phyloP scores from a whole-genome alignment of 306 rosid species.

The Rubus parviflorus region DNA sequence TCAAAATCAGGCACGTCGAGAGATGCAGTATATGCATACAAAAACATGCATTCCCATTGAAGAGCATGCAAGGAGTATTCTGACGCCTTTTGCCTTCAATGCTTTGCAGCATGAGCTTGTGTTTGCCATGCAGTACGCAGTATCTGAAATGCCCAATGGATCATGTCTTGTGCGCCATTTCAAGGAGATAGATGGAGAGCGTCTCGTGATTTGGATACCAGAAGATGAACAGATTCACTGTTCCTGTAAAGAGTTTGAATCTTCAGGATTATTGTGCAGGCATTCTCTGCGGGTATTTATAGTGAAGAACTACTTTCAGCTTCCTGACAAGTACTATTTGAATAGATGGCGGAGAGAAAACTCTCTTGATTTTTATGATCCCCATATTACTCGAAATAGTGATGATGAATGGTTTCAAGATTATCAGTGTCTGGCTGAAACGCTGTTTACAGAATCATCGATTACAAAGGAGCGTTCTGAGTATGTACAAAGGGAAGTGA shows the following conservation, averaged over 20 bases:
- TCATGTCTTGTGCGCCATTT: constrained; percentile 71
- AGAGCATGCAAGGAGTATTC: constrained; percentile 75
- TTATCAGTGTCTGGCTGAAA: constrained; percentile 69
- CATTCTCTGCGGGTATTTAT: constrained; percentile 68
- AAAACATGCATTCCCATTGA: constrained; percentile 86
- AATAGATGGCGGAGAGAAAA: constrained; percentile 75
- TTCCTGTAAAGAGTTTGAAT: constrained; percentile 94
- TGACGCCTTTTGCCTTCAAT: constrained; percentile 82
- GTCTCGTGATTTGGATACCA: constrained; percentile 69
- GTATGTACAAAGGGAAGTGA: constrained; percentile 60
- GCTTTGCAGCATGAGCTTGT: constrained; percentile 72
- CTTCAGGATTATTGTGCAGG: constrained; percentile 86
- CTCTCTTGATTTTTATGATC: constrained; percentile 48
- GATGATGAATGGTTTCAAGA: constrained; percentile 76
- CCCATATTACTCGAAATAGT: constrained; percentile 34
- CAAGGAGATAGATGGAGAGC: constrained; percentile 70
- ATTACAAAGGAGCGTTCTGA: constrained; percentile 81
- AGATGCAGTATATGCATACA: constrained; percentile 57
- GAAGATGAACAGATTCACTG: constrained; percentile 81
- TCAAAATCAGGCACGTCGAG: constrained; percentile 55
- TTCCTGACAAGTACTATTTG: constrained; percentile 74
- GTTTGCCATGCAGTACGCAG: constrained; percentile 79
- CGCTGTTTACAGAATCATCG: constrained; percentile 73
- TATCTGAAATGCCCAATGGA: constrained; percentile 74
- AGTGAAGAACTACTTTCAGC: constrained; percentile 80